Conservation (phyloP, 192 early-diverging fungal species). For the Backusella macrospora region DNA sequence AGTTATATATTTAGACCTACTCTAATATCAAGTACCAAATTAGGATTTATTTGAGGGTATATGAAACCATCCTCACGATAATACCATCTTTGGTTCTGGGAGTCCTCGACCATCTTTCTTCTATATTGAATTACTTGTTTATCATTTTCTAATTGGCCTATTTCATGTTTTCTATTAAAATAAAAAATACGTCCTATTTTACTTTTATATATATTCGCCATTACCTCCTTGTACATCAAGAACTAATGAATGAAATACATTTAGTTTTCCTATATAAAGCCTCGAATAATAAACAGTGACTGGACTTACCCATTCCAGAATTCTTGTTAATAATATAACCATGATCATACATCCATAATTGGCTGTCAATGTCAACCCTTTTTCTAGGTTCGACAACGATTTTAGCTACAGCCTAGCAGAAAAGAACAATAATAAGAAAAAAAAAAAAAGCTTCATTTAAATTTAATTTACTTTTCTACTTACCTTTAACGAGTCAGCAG, state of each 20-base stretch:
- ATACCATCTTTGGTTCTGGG: conserved; percentile 41
- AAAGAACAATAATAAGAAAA: not conserved
- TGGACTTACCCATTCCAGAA: conserved; percentile 35
- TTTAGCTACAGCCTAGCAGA: conserved; percentile 25
- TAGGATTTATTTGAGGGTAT: conserved; percentile 37
- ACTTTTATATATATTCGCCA: not conserved
- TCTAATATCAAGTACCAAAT: conserved; percentile 41
- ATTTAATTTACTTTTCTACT: not conserved
- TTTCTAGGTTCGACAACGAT: conserved; percentile 35
- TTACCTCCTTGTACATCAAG: conserved; percentile 39
- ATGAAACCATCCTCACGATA: conserved; percentile 41
- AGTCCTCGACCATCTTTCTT: conserved; percentile 34
- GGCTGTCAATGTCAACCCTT: conserved; percentile 24
- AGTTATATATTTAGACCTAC: conserved; percentile 6
- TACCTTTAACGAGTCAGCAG: conserved; percentile 37
- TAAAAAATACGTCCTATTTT: not conserved
- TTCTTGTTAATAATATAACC: conserved; percentile 43
- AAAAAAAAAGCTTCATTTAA: not conserved
- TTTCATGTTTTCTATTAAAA: not conserved
- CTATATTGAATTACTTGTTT: conserved; percentile 39
- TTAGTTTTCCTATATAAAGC: not conserved
- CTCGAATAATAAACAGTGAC: not conserved
- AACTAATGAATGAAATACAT: conserved; percentile 2
- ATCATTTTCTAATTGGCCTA: conserved; percentile 28
- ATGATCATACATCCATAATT: conserved; percentile 41